Base-by-base conservation (phyloP, 2,329 filamentous ascomycete species). In the Pseudogymnoascus sp. region DNA sequence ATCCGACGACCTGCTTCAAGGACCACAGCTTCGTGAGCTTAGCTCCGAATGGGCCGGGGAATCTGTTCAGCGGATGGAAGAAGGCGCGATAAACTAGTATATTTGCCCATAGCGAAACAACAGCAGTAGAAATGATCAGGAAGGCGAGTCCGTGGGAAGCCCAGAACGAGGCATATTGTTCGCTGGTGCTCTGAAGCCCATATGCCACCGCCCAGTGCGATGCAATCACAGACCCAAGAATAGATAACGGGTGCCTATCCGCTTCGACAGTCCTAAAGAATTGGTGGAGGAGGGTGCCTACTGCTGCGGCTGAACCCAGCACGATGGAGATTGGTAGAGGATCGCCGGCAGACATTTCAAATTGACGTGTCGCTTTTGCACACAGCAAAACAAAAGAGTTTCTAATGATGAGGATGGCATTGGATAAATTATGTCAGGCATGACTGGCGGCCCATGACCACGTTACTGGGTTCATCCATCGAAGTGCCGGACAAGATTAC, bases 41-140 rank as follows among this genome's bases (percentile, higher is more conserved):
- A 5, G 65, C 65, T 3, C 50, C 25, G 2, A 65, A 61, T 0
- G 70, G 70, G 2, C 69, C 70, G 7, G 69, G 67, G 25, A 71
- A 72, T 9, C 58, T 57, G 9, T 59, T 54, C 9, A 68, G 59
- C 22, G 62, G 64, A 58, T 69, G 67, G 61, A 68, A 67, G 35
- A 67, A 65, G 3, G 61, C 54, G 6, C 67, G 63, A 37, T 69
- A 68, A 5, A 65, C 11, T 9, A 63, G 37, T 18, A 63, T 66
- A n/a, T 30, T 47, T 34, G 58, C 39, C 34, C 57, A 59, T 41
- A 54, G 28, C 28, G 47, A 54, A 54, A 54, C 28, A 54, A 54
- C 28, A 2, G 47, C 47, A 32, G 47, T 32, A 32, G 47, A 54
- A 54, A 54, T 25, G 11, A 54, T 54, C 25, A 54, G 47, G n/a